Percentiles rank a stretch among this genome's conserved stretches.
Conservation (phyloP, 768 basidiomycete genomes). For the Podaxis sp. region DNA sequence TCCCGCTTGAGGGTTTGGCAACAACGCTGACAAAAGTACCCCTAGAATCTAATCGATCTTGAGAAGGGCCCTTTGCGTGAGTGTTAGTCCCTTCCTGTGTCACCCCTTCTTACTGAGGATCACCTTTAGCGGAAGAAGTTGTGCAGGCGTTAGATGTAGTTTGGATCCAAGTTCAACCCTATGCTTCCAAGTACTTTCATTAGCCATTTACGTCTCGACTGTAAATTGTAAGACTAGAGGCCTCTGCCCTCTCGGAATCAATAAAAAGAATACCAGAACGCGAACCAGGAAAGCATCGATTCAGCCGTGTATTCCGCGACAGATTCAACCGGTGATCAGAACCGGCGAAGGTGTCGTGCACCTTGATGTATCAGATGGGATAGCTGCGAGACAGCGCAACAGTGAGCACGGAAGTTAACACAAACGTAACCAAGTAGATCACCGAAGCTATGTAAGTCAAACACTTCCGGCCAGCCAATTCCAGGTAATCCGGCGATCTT, state of each 20-base stretch:
- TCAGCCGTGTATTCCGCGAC: no score
- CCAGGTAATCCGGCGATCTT: no score
- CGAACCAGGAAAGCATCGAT: no score
- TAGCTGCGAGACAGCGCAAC: no score
- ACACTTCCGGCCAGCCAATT: no score
- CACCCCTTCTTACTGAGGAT: neutral
- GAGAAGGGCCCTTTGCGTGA: constrained; percentile 58
- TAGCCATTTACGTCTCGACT: neutral
- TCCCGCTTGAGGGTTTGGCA: neutral
- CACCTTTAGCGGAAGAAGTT: constrained; percentile 45
- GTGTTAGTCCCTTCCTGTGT: constrained; percentile 12
- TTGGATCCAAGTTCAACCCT: constrained; percentile 42
- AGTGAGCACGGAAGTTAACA: no score
- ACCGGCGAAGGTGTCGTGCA: no score
- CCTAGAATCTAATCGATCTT: constrained; percentile 46
- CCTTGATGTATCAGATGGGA: no score
- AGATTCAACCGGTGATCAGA: no score
- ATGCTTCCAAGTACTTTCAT: constrained; percentile 38
- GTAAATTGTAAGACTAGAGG: neutral
- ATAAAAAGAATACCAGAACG: no score
- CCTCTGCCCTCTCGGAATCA: neutral
- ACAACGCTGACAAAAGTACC: neutral
- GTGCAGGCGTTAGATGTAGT: constrained; percentile 48
- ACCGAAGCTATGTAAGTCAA: no score
- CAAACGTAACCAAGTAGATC: no score